Evolutionary conservation across 768 basidiomycete species (phyloP).

Genomic region (Auricularia auricula-judae): DNA sequence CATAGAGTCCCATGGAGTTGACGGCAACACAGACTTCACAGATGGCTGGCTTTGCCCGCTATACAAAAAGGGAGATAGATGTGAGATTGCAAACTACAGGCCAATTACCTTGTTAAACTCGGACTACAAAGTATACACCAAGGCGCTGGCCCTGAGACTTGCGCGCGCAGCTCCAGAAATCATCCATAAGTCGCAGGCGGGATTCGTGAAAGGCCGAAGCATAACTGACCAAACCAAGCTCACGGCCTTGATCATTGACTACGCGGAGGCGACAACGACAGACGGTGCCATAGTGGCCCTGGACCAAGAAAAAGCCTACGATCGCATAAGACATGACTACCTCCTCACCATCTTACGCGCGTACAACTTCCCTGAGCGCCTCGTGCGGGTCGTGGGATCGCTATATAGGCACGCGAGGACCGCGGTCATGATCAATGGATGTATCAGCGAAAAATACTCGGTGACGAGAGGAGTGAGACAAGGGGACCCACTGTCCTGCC

Average conservation of each 20-base stretch:
- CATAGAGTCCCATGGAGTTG: background rate
- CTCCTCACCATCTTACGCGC: constrained; percentile 4
- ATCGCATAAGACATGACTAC: constrained; percentile 7
- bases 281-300: constrained; percentile 6
- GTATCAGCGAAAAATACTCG: background rate
- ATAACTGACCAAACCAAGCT: constrained; percentile 8
- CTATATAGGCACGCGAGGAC: background rate
- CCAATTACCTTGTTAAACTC: constrained; percentile 8
- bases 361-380: constrained; percentile 1
- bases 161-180: background rate
- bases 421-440: background rate
- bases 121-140: constrained; percentile 8
- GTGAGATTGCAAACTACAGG: constrained; percentile 7
- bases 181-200: constrained; percentile 7
- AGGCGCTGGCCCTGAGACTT: background rate
- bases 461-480: background rate
- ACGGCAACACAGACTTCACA: background rate
- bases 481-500: constrained; percentile 11
- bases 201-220: constrained; percentile 6
- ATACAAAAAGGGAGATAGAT: constrained; percentile 6
- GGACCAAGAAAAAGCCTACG: constrained; percentile 9
- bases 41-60: constrained; percentile 6
- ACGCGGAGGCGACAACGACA: background rate
- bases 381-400: background rate
- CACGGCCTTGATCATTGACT: constrained; percentile 3